Conservation (phyloP, 352 stramenopile species). For the Peronospora belbahrii region DNA sequence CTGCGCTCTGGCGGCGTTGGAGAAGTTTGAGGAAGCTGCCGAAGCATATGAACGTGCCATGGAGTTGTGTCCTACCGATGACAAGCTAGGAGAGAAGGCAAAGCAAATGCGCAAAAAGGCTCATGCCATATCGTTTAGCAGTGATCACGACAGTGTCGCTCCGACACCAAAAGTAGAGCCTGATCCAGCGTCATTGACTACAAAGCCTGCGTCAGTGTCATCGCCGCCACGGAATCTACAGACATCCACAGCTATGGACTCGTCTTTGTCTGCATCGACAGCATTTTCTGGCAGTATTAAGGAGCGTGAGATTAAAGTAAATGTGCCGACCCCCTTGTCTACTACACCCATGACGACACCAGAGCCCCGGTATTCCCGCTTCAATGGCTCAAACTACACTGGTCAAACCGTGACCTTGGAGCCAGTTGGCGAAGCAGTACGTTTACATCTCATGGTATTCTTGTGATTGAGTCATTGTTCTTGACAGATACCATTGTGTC, state of each 20-base stretch:
- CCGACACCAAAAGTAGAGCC: conserved; percentile 7
- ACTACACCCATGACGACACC: conserved; percentile 4
- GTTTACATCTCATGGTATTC: conserved; percentile 4
- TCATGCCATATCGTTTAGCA: conserved; percentile 7
- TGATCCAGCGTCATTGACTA: not conserved
- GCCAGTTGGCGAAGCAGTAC: conserved; percentile 68
- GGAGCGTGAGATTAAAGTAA: conserved; percentile 46
- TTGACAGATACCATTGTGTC: conserved; percentile 1
- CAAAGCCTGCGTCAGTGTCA: conserved; percentile 1
- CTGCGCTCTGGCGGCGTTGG: conserved; percentile 52
- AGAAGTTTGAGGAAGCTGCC: conserved; percentile 57
- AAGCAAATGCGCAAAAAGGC: conserved; percentile 50
- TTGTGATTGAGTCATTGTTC: not conserved
- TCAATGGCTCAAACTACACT: conserved; percentile 60
- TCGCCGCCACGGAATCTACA: conserved; percentile 17
- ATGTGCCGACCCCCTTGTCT: conserved; percentile 4
- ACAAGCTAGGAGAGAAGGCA: conserved; percentile 54
- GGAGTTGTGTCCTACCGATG: conserved; percentile 58
- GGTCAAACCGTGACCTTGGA: conserved; percentile 63
- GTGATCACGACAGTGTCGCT: not conserved
- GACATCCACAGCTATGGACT: conserved; percentile 8
- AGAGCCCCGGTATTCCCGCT: conserved; percentile 36
- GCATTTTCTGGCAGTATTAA: conserved; percentile 70
- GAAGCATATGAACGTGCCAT: conserved; percentile 61
- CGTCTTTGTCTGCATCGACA: conserved; percentile 22